Evolutionary conservation across 495 filamentous ascomycete genomes (phyloP).

Genomic region (Xanthoparmelia taractica): DNA sequence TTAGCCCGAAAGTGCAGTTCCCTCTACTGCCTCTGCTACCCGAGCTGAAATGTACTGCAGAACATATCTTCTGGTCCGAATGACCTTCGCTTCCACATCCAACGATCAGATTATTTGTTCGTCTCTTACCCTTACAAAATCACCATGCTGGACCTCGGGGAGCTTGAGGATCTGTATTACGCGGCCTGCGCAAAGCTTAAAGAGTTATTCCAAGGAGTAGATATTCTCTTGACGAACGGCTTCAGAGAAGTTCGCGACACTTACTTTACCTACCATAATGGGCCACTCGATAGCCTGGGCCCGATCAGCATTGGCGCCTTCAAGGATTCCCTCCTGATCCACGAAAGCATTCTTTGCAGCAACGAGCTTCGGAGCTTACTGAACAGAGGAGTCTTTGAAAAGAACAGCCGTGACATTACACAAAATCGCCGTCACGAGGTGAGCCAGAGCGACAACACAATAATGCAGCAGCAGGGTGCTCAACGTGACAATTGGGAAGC

Average conservation of each 20-base stretch:
- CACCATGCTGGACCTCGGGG: slow-evolving; percentile 17
- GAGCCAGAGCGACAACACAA: neutral
- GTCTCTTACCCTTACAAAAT: slow-evolving; percentile 8
- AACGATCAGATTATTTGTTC: slow-evolving; percentile 11
- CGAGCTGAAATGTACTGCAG: slow-evolving; percentile 6
- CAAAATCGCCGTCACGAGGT: neutral
- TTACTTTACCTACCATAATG: slow-evolving; percentile 15
- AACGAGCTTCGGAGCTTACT: slow-evolving; percentile 11
- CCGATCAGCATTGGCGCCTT: slow-evolving; percentile 19
- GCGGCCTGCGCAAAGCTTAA: slow-evolving; percentile 25
- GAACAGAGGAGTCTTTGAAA: slow-evolving; percentile 10
- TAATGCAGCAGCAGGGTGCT: neutral
- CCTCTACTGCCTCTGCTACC: neutral
- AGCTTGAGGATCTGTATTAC: slow-evolving; percentile 26
- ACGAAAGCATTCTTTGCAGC: slow-evolving; percentile 21
- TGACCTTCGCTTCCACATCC: slow-evolving; percentile 20
- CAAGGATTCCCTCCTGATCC: slow-evolving; percentile 10
- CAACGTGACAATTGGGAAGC: slow-evolving; percentile 3
- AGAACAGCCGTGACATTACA: slow-evolving; percentile 2
- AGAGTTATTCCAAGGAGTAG: slow-evolving; percentile 15
- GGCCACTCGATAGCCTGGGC: slow-evolving; percentile 9
- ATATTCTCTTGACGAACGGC: slow-evolving; percentile 19
- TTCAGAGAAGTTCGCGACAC: slow-evolving; percentile 20
- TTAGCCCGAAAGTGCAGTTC: slow-evolving; percentile 12
- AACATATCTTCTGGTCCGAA: slow-evolving; percentile 17